Conservation (phyloP, 2,329 filamentous ascomycete species). For the Aspergillus versicolor region DNA sequence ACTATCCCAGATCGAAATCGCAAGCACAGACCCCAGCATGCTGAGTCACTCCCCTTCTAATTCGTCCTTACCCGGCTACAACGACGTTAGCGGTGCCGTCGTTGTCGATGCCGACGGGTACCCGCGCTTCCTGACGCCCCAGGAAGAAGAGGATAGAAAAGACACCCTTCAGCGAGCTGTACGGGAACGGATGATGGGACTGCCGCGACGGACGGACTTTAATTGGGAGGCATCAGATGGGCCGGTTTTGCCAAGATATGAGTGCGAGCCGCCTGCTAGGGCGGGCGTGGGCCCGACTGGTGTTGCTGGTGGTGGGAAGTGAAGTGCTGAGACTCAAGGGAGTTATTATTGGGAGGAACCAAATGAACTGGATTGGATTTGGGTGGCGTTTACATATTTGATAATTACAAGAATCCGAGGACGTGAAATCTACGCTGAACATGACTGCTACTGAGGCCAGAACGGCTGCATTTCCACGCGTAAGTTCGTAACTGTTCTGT, state of each 20-base stretch:
- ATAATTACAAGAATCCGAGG: no score
- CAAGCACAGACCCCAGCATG: not conserved
- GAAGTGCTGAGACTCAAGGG: not conserved
- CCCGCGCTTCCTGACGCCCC: conserved; percentile 25
- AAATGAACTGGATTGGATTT: no score
- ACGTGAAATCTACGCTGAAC: no score
- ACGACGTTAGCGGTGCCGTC: conserved; percentile 27
- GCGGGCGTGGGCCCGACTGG: not conserved
- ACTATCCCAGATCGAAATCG: not conserved
- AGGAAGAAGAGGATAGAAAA: conserved; percentile 24
- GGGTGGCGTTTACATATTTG: no score
- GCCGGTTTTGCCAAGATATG: conserved; percentile 17
- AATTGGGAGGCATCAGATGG: conserved; percentile 17
- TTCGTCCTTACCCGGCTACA: conserved; percentile 21
- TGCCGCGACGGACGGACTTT: conserved; percentile 23
- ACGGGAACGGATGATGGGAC: conserved; percentile 26
- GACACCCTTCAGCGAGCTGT: conserved; percentile 20
- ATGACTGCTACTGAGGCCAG: no score
- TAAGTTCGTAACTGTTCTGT: no score
- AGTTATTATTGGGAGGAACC: no score
- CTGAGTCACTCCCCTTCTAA: not conserved
- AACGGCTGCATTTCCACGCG: no score
- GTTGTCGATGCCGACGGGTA: conserved; percentile 24
- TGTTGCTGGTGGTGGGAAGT: not conserved
- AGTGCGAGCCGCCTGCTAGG: not conserved